A percentile compares a stretch with the other conserved stretches of the same genome.
Conservation (phyloP, 805 yeast species). For the Metschnikowia shivogae region DNA sequence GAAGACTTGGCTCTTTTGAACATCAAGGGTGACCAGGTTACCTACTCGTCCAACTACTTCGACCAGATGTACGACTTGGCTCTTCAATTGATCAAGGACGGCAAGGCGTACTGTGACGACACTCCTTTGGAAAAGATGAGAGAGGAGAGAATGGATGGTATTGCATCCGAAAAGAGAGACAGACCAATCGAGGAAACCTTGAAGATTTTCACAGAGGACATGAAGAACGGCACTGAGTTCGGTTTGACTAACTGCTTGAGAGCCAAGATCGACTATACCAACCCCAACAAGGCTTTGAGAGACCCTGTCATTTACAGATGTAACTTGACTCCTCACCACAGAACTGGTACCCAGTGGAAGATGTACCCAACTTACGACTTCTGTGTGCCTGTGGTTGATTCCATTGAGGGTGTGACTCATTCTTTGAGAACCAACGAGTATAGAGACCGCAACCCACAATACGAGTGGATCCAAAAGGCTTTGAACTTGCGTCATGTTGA, state of each 20-base stretch:
- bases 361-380: slow-evolving; percentile 98
- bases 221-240: slow-evolving; percentile 90
- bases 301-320: slow-evolving; percentile 98
- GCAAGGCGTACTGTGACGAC: slow-evolving; percentile 96
- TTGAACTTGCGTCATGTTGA: slow-evolving; percentile 85
- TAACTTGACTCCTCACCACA: slow-evolving; percentile 95
- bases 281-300: slow-evolving; percentile 90
- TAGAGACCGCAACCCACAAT: slow-evolving; percentile 98
- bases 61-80: slow-evolving; percentile 86
- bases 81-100: slow-evolving; percentile 83
- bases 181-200: slow-evolving; percentile 91
- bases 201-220: slow-evolving; percentile 78
- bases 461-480: slow-evolving; percentile 90
- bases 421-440: slow-evolving; percentile 97
- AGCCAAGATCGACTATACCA: slow-evolving; percentile 92
- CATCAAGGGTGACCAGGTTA: slow-evolving; percentile 82
- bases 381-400: slow-evolving; percentile 96
- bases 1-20: slow-evolving; percentile 91
- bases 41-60: slow-evolving; percentile 93
- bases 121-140: slow-evolving; percentile 94
- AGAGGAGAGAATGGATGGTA: slow-evolving; percentile 98
- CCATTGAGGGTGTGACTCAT: slow-evolving; percentile 96
- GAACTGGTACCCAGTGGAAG: slow-evolving; percentile 92
- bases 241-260: slow-evolving; percentile 92
- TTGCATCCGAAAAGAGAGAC: slow-evolving; percentile 87